Conservation (phyloP, 164 flowering plant species). For the Dillenia suffruticosa region DNA sequence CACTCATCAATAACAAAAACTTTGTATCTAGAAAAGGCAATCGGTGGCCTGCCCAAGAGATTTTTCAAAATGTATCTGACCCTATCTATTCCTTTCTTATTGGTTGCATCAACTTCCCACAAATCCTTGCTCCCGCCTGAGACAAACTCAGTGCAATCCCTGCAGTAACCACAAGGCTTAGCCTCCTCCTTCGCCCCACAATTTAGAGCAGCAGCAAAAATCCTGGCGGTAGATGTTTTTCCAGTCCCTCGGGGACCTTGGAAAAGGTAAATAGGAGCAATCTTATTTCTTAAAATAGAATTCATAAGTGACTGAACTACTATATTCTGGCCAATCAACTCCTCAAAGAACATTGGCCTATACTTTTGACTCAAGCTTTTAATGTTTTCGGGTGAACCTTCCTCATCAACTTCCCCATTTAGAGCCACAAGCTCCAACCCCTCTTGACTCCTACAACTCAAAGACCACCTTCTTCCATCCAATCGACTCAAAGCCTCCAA, state of each 20-base stretch:
- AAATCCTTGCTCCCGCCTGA: slow-evolving; percentile 56
- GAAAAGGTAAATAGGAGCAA: slow-evolving; percentile 89
- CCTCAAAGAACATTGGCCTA: slow-evolving; percentile 78
- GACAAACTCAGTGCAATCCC: slow-evolving; percentile 59
- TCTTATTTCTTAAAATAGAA: slow-evolving; percentile 61
- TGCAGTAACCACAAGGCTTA: slow-evolving; percentile 89
- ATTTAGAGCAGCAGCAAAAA: slow-evolving; percentile 85
- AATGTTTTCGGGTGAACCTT: slow-evolving; percentile 44
- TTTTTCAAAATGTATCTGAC: slow-evolving; percentile 43
- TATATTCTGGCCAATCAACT: slow-evolving; percentile 80
- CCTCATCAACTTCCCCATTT: slow-evolving; percentile 37
- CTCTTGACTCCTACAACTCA: slow-evolving; percentile 76
- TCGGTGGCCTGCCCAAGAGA: slow-evolving; percentile 27
- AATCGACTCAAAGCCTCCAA: slow-evolving; percentile 89
- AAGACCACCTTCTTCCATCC: slow-evolving; percentile 94
- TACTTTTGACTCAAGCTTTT: slow-evolving; percentile 84
- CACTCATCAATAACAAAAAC: slow-evolving; percentile 88
- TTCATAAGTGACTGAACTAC: slow-evolving; percentile 79
- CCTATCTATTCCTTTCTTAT: slow-evolving; percentile 57
- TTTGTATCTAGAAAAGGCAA: slow-evolving; percentile 39
- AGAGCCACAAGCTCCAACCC: slow-evolving; percentile 52
- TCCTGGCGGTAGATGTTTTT: slow-evolving; percentile 80
- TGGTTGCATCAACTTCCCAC: slow-evolving; percentile 71
- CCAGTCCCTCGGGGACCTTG: slow-evolving; percentile 99
- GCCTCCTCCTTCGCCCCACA: slow-evolving; percentile 59